A percentile compares a stretch with the other conserved stretches of the same genome.
Conservation (phyloP, 2,329 filamentous ascomycete species). For the Fusarium verrucosum region DNA sequence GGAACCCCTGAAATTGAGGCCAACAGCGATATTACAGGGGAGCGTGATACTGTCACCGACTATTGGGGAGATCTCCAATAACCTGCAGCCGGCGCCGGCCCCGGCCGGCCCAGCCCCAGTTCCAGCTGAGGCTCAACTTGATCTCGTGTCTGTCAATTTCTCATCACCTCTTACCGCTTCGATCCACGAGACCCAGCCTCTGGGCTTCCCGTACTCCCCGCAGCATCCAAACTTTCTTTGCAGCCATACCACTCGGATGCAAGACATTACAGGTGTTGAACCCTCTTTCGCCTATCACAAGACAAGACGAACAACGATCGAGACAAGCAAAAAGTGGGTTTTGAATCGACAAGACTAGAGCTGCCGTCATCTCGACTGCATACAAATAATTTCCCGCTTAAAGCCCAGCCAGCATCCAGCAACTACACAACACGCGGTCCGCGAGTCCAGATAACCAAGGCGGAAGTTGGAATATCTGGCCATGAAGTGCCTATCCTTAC, state of each 20-base stretch:
- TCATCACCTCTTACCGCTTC: slow-evolving; percentile 4
- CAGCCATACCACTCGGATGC: slow-evolving; percentile 16
- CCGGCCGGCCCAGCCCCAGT: slow-evolving; percentile 3
- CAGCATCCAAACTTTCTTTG: slow-evolving; percentile 3
- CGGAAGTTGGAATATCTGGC: background rate
- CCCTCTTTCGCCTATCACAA: background rate
- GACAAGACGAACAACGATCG: background rate
- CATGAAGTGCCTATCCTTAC: background rate
- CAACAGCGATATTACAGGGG: slow-evolving; percentile 10
- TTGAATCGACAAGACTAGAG: background rate
- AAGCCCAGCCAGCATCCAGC: background rate
- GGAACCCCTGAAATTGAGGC: slow-evolving; percentile 20
- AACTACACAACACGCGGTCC: background rate
- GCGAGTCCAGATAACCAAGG: background rate
- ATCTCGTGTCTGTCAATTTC: background rate
- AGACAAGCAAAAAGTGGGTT: slow-evolving; percentile 1
- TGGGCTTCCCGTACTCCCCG: background rate
- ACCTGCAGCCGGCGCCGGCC: slow-evolving; percentile 18
- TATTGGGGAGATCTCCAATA: slow-evolving; percentile 16
- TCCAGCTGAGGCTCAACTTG: slow-evolving; percentile 13
- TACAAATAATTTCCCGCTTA: background rate
- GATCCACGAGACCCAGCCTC: background rate
- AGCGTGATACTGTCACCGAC: slow-evolving; percentile 22
- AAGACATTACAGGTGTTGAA: background rate
- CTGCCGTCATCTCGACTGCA: background rate